phyloP scores from a whole-genome alignment of 2,329 filamentous ascomycete genomes.

The Penicillium polonicum region DNA sequence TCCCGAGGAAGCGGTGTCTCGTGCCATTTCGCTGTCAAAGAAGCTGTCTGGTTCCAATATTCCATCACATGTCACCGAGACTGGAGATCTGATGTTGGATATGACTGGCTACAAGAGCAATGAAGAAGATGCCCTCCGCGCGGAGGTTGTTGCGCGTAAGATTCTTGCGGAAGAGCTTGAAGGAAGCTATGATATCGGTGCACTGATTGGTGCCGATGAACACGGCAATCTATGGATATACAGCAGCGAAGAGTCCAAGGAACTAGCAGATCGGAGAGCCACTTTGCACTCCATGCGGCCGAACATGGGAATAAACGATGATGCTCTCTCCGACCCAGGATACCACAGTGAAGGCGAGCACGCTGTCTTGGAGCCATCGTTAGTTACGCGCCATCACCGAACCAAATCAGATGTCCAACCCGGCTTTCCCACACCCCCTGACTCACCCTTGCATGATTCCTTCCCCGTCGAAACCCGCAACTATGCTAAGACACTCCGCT shows the following conservation, averaged over 20 bases:
- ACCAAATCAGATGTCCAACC: slow-evolving; percentile 70
- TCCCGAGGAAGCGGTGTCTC: slow-evolving; percentile 72
- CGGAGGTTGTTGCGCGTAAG: slow-evolving; percentile 89
- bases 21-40: slow-evolving; percentile 80
- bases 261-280: slow-evolving; percentile 71
- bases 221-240: slow-evolving; percentile 99
- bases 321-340: slow-evolving; percentile 86
- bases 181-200: slow-evolving; percentile 93
- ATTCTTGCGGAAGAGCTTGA: slow-evolving; percentile 90
- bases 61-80: slow-evolving; percentile 85
- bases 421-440: slow-evolving; percentile 60
- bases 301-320: slow-evolving; percentile 58
- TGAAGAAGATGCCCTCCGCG: slow-evolving; percentile 86
- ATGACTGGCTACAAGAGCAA: slow-evolving; percentile 96
- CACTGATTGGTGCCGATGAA: slow-evolving; percentile 91
- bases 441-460: slow-evolving; percentile 49
- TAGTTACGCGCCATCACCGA: slow-evolving; percentile 47
- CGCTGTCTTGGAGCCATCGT: slow-evolving; percentile 66
- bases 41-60: slow-evolving; percentile 90
- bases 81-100: slow-evolving; percentile 92
- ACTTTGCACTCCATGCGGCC: slow-evolving; percentile 54
- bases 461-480: slow-evolving; percentile 70
- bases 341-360: slow-evolving; percentile 84
- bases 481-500: slow-evolving; percentile 91
- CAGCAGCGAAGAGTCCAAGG: slow-evolving; percentile 93